Conservation (phyloP, 2,329 filamentous ascomycete genomes). For the Aspergillus ustus region DNA sequence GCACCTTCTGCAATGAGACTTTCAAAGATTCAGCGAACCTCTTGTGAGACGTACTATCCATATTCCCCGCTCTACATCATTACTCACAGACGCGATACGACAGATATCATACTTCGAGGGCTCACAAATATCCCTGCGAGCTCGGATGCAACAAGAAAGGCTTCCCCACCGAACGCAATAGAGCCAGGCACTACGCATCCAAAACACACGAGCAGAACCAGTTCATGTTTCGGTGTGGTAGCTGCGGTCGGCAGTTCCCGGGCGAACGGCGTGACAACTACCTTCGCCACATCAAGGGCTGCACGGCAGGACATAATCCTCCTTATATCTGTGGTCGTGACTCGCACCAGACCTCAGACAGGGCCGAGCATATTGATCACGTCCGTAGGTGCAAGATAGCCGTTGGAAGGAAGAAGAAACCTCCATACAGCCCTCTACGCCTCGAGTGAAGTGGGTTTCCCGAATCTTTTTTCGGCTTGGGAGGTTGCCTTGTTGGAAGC, state of each 20-base stretch:
- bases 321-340: constrained; percentile 1
- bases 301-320: not conserved
- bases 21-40: not conserved
- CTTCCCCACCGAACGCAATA: not conserved
- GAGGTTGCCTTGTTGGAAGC: too few relatives aligned
- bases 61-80: not conserved
- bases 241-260: not conserved
- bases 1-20: not conserved
- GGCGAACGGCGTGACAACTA: not conserved
- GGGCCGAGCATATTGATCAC: not conserved
- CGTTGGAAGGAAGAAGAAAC: not conserved
- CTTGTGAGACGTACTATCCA: not conserved
- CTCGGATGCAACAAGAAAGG: not conserved
- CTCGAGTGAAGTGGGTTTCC: too few relatives aligned
- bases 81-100: not conserved
- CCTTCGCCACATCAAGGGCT: constrained; percentile 1
- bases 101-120: not conserved
- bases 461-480: too few relatives aligned
- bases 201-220: not conserved
- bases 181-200: not conserved
- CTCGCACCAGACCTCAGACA: not conserved
- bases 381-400: not conserved
- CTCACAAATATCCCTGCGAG: not conserved
- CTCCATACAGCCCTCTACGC: too few relatives aligned
- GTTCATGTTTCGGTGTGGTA: not conserved